A percentile compares a stretch with the other conserved stretches of the same genome.
Conservation (phyloP, 305 asterid genomes). For the Solanum hybrid region DNA sequence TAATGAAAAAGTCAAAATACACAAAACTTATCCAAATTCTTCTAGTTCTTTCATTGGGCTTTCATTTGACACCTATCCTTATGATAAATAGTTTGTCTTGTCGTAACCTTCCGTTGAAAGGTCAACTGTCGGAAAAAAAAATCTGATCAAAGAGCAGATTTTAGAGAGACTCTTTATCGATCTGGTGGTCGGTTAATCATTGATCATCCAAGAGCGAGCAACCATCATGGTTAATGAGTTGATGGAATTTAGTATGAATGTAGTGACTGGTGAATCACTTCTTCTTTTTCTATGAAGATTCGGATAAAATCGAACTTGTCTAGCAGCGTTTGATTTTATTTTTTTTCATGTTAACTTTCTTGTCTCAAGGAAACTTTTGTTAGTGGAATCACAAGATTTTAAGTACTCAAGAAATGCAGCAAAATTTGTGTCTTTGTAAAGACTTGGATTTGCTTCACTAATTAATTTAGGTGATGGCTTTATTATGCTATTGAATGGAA, state of each 20-base stretch:
- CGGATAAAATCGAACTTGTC: background rate
- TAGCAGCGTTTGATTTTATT: background rate
- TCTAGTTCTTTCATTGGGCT: background rate
- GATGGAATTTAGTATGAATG: no score
- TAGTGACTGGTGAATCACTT: background rate
- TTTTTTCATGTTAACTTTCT: conserved; percentile 28
- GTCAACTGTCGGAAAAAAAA: background rate
- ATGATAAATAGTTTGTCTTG: background rate
- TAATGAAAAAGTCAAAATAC: conserved; percentile 22
- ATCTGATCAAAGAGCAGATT: background rate
- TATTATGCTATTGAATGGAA: conserved; percentile 47
- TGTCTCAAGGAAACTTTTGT: conserved; percentile 56
- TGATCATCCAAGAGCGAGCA: no score
- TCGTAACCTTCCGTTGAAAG: rapidly evolving
- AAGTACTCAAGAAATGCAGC: conserved; percentile 41
- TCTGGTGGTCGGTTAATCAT: no score
- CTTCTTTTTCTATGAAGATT: background rate
- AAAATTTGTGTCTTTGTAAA: conserved; percentile 55
- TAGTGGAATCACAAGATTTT: conserved; percentile 39
- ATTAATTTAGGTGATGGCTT: conserved; percentile 43
- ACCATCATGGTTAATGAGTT: no score
- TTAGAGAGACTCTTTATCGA: no score
- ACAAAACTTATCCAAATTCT: background rate
- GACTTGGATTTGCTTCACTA: conserved; percentile 38
- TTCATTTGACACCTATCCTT: background rate